Evolutionary conservation across 345 rosid species (phyloP), one percentile per base, ranked within the genome.

Genomic region (Draba incana): DNA sequence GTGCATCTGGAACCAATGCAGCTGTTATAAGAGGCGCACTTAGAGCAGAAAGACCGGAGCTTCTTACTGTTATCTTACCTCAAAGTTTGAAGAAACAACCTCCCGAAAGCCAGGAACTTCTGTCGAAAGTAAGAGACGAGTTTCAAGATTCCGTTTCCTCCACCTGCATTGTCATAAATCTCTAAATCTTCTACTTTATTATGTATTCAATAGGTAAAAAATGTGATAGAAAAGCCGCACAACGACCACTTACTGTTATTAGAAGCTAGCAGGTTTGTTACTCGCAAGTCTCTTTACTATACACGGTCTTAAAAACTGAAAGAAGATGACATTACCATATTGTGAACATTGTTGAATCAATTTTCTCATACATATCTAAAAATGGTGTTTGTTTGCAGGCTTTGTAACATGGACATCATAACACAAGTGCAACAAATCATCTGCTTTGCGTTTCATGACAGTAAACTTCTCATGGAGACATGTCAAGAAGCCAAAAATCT

Each of bases 11-110:
- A 60, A 92, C 98, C 50, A 92, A 92, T 76, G 97, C 98, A 27
- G 99, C 97, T 33, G 99, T 94, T 64, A 94, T 94, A 63, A 84
- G 99, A 83, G 99, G 99, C 75, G 99, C 99, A 59, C 65, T 90
- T 62, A 86, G 99, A 79, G 99, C 96, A 10, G 99, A 94, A 79
- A 88, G 79, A 70, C 99, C 96, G 2, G 97, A 90, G 76, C 84
- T 90, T 61, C 91, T 93, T 53, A 90, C 98, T 0, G 97, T 90
- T 20, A 93, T 90, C 41, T 83, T 90, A 78, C 97, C 98, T 8
- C 98, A 93, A 58, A 88, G 96, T 73, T 80, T 93, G 78, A 79
- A 87, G 75, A 93, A 88, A 76, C 98, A 93, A 62, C 88, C 98
- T 20, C 97, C 97, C 0, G 98, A 93, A 83, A 93, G 98, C 80